Evolutionary conservation across 2,329 filamentous ascomycete species (phyloP).

Genomic region (Beauveria bassiana): DNA sequence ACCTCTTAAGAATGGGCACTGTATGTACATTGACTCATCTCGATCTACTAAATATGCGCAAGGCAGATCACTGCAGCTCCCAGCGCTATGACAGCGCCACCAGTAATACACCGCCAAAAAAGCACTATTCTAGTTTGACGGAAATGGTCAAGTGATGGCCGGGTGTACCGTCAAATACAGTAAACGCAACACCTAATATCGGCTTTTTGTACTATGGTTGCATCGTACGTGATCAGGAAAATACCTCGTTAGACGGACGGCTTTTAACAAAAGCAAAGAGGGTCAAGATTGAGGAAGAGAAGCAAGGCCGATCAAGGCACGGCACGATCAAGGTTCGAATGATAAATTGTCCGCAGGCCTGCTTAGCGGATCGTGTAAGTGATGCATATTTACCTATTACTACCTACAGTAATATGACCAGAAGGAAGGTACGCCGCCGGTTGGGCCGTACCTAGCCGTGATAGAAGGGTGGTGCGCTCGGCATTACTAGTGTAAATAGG

Average conservation of each 20-base stretch:
- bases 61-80: neutral
- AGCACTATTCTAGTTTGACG: no score
- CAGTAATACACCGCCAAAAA: neutral
- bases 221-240: neutral
- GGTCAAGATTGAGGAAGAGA: neutral
- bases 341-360: no score
- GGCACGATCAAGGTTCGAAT: neutral
- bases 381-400: neutral
- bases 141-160: neutral
- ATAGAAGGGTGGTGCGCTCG: no score
- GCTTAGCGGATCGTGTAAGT: neutral
- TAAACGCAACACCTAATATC: neutral
- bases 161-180: neutral
- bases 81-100: neutral
- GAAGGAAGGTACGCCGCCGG: no score
- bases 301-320: neutral
- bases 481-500: no score
- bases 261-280: neutral
- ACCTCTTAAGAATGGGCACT: neutral
- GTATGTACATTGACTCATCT: neutral
- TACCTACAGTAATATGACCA: no score
- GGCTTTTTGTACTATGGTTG: neutral
- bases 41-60: neutral
- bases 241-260: neutral
- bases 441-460: no score